These are phyloP conservation scores for Pezicula radicicola DNA, from an alignment of 2,329 filamentous ascomycete species.

Conservation along the genomic window DNA sequence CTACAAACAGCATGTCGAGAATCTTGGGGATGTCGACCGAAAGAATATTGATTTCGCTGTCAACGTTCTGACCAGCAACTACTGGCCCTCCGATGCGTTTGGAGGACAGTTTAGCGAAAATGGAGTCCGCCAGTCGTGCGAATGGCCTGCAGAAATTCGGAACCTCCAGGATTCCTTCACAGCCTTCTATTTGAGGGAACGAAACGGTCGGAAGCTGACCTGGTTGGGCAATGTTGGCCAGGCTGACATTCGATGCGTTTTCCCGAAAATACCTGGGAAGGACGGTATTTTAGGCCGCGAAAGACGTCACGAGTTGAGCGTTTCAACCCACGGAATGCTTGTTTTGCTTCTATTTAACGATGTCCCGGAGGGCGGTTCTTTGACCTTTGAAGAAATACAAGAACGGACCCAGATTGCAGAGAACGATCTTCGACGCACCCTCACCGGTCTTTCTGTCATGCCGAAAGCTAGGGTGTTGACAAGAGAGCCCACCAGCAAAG, in stretches of 20 bases:
- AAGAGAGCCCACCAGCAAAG: slow-evolving; percentile 78
- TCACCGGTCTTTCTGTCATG: slow-evolving; percentile 79
- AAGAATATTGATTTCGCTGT: slow-evolving; percentile 76
- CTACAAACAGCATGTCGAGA: slow-evolving; percentile 67
- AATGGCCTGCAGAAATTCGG: slow-evolving; percentile 72
- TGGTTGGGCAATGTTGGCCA: slow-evolving; percentile 74
- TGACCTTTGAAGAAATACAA: slow-evolving; percentile 76
- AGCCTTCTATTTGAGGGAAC: slow-evolving; percentile 81
- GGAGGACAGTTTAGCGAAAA: slow-evolving; percentile 47
- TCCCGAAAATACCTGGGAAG: slow-evolving; percentile 72
- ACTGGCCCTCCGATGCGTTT: slow-evolving; percentile 92
- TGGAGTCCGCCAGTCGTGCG: slow-evolving; percentile 50
- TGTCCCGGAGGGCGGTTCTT: slow-evolving; percentile 46
- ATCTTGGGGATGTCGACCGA: slow-evolving; percentile 47
- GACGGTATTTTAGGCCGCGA: slow-evolving; percentile 60
- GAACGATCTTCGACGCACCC: slow-evolving; percentile 69
- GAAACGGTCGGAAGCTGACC: slow-evolving; percentile 83
- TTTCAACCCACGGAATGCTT: slow-evolving; percentile 90
- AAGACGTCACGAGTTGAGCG: slow-evolving; percentile 83
- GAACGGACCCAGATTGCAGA: slow-evolving; percentile 75
- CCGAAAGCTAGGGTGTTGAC: slow-evolving; percentile 78
- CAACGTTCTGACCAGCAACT: slow-evolving; percentile 86
- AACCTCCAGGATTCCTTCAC: slow-evolving; percentile 81
- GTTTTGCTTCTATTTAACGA: slow-evolving; percentile 89
- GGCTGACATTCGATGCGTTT: slow-evolving; percentile 79